Percentiles rank a stretch among this genome's conserved stretches.
Conservation (phyloP, 2,329 filamentous ascomycete species). For the Plenodomus lindquistii region DNA sequence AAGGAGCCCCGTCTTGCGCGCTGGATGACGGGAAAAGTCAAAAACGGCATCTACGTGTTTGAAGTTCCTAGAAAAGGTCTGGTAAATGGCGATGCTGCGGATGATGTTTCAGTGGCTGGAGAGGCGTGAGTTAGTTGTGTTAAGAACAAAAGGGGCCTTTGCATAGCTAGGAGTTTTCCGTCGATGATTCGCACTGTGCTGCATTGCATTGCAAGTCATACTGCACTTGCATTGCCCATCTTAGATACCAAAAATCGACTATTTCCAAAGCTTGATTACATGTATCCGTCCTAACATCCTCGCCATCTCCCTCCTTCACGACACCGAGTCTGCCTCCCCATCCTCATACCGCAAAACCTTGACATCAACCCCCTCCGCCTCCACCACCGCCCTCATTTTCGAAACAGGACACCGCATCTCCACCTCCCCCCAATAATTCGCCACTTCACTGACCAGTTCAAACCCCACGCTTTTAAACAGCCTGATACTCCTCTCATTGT, state of each 20-base stretch:
- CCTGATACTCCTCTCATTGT: conserved; percentile 60
- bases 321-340: not conserved
- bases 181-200: no score
- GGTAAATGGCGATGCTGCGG: conserved; percentile 19
- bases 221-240: conserved; percentile 14
- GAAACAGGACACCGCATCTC: conserved; percentile 46
- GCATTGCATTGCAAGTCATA: conserved; percentile 9
- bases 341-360: not conserved
- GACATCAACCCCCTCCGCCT: not conserved
- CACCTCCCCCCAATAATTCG: conserved; percentile 71
- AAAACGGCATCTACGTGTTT: conserved; percentile 86
- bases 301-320: not conserved
- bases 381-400: not conserved
- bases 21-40: conserved; percentile 71
- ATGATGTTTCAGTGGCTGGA: conserved; percentile 2
- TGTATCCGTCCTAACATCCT: not conserved
- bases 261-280: no score
- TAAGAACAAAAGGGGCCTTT: no score
- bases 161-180: no score
- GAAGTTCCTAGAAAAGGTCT: conserved; percentile 64
- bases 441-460: conserved; percentile 48
- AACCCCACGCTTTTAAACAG: conserved; percentile 67
- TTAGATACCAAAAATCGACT: conserved; percentile 22
- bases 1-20: conserved; percentile 84
- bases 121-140: no score